These are phyloP conservation scores for Nicotiana sylvestris DNA, from an alignment of 257 asterid species.

Conservation along the genomic window DNA sequence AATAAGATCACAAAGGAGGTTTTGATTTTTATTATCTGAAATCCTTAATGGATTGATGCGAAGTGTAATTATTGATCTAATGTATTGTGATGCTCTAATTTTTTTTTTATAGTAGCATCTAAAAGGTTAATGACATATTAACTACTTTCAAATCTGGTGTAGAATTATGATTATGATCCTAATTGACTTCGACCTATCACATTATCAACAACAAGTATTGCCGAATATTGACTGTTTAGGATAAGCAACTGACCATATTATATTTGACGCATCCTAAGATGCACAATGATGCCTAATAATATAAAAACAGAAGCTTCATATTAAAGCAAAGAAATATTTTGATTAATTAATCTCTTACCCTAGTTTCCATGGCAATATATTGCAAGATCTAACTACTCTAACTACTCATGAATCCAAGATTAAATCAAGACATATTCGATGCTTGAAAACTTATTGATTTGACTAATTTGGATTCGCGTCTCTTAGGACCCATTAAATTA, in stretches of 20 bases:
- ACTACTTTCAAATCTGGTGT: neutral
- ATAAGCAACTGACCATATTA: neutral
- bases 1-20: too few relatives aligned
- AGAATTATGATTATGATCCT: neutral
- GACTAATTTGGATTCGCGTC: fast-evolving
- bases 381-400: neutral
- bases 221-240: neutral
- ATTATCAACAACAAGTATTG: neutral
- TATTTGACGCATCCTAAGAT: neutral
- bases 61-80: neutral
- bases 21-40: too few relatives aligned
- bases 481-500: too few relatives aligned
- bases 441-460: neutral
- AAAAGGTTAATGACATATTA: neutral
- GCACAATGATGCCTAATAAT: neutral
- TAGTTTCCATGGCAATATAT: neutral
- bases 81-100: neutral
- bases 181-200: neutral
- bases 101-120: neutral
- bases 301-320: neutral
- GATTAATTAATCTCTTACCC: neutral
- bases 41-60: neutral
- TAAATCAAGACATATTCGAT: too few relatives aligned
- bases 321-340: neutral
- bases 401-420: too few relatives aligned